Evolutionary conservation across 169 alveolate species (phyloP), one percentile per base, ranked within the genome.

Genomic region (Eimeria tenella): DNA sequence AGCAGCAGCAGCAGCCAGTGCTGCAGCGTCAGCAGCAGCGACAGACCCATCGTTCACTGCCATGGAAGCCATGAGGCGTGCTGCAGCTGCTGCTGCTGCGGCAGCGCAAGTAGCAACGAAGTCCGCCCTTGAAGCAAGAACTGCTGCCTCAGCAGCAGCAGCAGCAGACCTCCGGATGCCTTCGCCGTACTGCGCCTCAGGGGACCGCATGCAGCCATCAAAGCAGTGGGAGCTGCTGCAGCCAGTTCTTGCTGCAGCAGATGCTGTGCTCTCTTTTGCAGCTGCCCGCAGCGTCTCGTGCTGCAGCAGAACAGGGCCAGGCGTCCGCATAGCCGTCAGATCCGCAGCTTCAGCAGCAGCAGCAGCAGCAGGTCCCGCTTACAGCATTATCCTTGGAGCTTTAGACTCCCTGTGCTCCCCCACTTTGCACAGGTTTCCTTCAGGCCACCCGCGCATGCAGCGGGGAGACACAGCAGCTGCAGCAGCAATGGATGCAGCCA

Each of bases 71-170:
- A 25, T 84, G 92, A 25, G 92, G 81, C 81, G 92, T 65, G 92
- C 77, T 63, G 77, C 81, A 15, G 92, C 7, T 53, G 79, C 94
- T 5, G 94, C 83, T 25, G 86, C 94, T 7, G 75, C 88, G 10
- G 75, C 94, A 73, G 71, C 71, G 65, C 62, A 31, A 31, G 52
- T 62, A 55, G 86, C 86, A 15, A 23, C 93, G 8, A 84, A 60
- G 82, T 15, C 82, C 49, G 93, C 93, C 17, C 63, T 17, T 42
- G 93, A 62, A 63, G 93, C 93, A n/a, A 49, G 82, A 55, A 21
- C 74, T 62, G 93, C 93, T 15, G 93, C 93, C 23, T 79, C 82
- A 49, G 93, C 79, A 49, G 90, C 90, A 56, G 90, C 90, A 82
- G 90, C 90, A 82, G 90, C 90, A 82, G 90, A 82, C 74, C 90